Evolutionary conservation across 2,329 filamentous ascomycete species (phyloP).

Genomic region (Nemania serpens): DNA sequence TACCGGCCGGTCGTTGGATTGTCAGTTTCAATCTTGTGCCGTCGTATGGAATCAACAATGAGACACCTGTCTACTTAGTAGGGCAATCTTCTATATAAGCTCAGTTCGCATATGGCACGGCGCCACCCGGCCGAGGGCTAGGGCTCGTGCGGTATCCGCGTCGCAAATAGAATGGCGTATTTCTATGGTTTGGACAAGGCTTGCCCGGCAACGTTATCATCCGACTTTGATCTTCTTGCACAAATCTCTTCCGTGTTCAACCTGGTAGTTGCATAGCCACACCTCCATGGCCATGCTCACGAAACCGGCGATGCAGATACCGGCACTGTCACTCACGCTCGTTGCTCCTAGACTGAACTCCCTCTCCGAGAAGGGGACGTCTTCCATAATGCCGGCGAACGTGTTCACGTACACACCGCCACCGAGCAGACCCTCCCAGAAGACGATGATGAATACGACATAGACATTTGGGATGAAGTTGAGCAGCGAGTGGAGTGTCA

Average conservation of each 20-base stretch:
- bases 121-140: neutral
- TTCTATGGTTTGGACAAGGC: neutral
- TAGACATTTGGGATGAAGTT: conserved; percentile 86
- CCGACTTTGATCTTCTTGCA: conserved; percentile 62
- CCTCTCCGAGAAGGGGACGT: conserved; percentile 74
- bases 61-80: neutral
- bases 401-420: conserved; percentile 95
- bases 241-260: conserved; percentile 76
- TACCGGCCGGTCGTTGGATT: neutral
- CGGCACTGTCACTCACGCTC: conserved; percentile 87
- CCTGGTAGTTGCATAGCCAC: conserved; percentile 82
- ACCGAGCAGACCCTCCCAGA: conserved; percentile 93
- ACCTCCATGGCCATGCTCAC: conserved; percentile 83
- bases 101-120: neutral
- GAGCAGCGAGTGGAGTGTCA: conserved; percentile 77
- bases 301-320: conserved; percentile 87
- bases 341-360: conserved; percentile 92
- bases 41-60: neutral
- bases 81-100: neutral
- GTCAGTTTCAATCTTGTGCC: neutral
- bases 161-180: neutral
- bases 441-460: conserved; percentile 80
- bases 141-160: neutral
- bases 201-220: conserved; percentile 26
- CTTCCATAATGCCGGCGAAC: conserved; percentile 91